These are phyloP conservation scores for Yamadazyma membranifaciens DNA, from an alignment of 1,139 yeast species.

Conservation along the genomic window DNA sequence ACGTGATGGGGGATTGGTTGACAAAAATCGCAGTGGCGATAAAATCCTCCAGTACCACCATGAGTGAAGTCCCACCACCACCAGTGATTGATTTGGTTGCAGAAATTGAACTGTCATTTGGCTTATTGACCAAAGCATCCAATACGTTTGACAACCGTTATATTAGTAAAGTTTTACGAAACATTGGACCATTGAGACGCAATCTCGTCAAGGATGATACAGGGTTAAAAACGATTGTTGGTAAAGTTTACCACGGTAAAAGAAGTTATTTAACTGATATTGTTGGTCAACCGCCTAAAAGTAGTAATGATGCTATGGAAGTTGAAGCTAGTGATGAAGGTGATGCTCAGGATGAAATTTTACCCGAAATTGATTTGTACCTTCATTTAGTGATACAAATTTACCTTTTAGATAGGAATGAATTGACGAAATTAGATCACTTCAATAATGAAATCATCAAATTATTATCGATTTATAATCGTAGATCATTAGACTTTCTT, in stretches of 20 bases:
- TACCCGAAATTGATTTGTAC: conserved; percentile 81
- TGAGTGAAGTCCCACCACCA: too few species aligned
- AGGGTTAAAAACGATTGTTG: conserved; percentile 54
- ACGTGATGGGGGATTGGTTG: background rate
- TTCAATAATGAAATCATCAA: conserved; percentile 57
- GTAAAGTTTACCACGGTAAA: conserved; percentile 47
- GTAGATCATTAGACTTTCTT: conserved; percentile 81
- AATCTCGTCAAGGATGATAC: conserved; percentile 45
- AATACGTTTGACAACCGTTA: conserved; percentile 81
- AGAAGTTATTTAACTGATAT: conserved; percentile 38
- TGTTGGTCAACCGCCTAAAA: conserved; percentile 16
- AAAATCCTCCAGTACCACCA: background rate
- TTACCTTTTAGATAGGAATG: conserved; percentile 63
- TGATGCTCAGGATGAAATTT: conserved; percentile 20
- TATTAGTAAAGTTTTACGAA: conserved; percentile 82
- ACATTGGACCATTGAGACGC: conserved; percentile 73
- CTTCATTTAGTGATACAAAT: conserved; percentile 78
- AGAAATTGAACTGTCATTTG: conserved; percentile 50
- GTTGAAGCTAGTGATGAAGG: conserved; percentile 12
- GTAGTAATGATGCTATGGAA: conserved; percentile 14
- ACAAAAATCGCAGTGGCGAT: background rate
- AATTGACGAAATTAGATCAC: conserved; percentile 46
- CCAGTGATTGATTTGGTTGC: background rate
- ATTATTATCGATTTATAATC: conserved; percentile 63
- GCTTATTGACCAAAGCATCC: conserved; percentile 67